Conservation (phyloP, 306 rosid genomes). For the Vigna radiata region DNA sequence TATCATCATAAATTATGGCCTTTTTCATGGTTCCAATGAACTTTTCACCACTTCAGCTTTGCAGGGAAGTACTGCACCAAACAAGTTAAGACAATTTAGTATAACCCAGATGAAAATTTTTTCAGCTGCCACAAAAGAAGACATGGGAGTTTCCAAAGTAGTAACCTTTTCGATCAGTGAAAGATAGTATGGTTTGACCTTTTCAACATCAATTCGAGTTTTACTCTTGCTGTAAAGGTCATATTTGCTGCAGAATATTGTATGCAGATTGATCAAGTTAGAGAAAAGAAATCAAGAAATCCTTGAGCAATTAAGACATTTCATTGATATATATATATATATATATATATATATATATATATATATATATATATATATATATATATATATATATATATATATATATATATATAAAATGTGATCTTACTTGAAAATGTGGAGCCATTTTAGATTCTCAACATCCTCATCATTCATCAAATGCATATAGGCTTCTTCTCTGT, state of each 20-base stretch:
- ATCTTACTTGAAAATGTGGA: slow-evolving; percentile 71
- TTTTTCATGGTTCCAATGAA: slow-evolving; percentile 24
- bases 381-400: too few species aligned
- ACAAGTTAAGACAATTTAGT: not conserved
- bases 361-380: too few species aligned
- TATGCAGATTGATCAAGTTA: not conserved
- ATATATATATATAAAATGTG: not conserved
- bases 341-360: too few species aligned
- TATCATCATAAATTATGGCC: slow-evolving; percentile 18
- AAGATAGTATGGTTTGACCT: slow-evolving; percentile 81
- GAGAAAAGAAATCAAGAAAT: slow-evolving; percentile 9
- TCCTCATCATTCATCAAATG: slow-evolving; percentile 84
- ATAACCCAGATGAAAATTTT: not conserved
- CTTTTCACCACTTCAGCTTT: slow-evolving; percentile 76
- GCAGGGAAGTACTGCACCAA: slow-evolving; percentile 78
- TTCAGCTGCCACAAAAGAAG: not conserved
- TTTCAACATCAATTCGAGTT: slow-evolving; percentile 63
- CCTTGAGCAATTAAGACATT: not conserved
- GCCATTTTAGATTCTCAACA: slow-evolving; percentile 79
- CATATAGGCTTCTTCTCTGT: slow-evolving; percentile 66
- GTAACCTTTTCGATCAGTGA: slow-evolving; percentile 76
- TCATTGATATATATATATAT: not conserved
- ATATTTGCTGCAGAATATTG: slow-evolving; percentile 61
- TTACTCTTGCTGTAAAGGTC: slow-evolving; percentile 93
- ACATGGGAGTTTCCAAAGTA: not conserved